Evolutionary conservation across 345 rosid genomes (phyloP).

Genomic region (Stellera chamaejasme): DNA sequence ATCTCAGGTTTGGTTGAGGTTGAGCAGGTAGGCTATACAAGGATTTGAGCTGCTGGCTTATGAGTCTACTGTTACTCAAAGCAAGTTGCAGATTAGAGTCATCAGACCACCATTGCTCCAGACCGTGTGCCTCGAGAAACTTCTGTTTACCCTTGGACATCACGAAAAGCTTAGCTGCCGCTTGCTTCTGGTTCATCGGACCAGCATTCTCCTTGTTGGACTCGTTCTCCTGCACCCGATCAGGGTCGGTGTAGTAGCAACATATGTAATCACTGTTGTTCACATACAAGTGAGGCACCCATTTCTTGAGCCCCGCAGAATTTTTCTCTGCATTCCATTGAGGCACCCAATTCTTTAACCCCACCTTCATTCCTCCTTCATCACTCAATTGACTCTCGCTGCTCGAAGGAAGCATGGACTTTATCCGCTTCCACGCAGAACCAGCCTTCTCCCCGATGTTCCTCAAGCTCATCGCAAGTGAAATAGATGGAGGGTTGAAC

Average conservation of each 20-base stretch:
- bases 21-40: slow-evolving; percentile 47
- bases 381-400: slow-evolving; percentile 14
- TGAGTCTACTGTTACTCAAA: slow-evolving; percentile 63
- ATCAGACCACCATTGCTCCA: slow-evolving; percentile 99
- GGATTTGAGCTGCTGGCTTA: slow-evolving; percentile 85
- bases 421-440: slow-evolving; percentile 65
- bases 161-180: slow-evolving; percentile 83
- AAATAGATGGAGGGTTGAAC: slow-evolving; percentile 91
- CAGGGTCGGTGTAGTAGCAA: slow-evolving; percentile 62
- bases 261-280: slow-evolving; percentile 90
- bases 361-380: slow-evolving; percentile 25
- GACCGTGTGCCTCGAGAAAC: slow-evolving; percentile 87
- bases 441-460: slow-evolving; percentile 81
- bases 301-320: slow-evolving; percentile 42
- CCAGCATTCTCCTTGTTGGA: slow-evolving; percentile 44
- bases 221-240: slow-evolving; percentile 24
- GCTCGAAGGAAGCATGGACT: slow-evolving; percentile 66
- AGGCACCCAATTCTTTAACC: slow-evolving; percentile 56
- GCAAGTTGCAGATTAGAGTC: slow-evolving; percentile 66
- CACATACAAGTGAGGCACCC: slow-evolving; percentile 88
- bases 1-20: slow-evolving; percentile 16
- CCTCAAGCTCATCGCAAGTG: slow-evolving; percentile 84
- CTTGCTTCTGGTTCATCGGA: slow-evolving; percentile 27
- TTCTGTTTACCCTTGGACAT: slow-evolving; percentile 87
- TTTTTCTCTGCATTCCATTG: slow-evolving; percentile 27